Base-by-base conservation (phyloP, 768 basidiomycete species). In the Galerina sulciceps region DNA sequence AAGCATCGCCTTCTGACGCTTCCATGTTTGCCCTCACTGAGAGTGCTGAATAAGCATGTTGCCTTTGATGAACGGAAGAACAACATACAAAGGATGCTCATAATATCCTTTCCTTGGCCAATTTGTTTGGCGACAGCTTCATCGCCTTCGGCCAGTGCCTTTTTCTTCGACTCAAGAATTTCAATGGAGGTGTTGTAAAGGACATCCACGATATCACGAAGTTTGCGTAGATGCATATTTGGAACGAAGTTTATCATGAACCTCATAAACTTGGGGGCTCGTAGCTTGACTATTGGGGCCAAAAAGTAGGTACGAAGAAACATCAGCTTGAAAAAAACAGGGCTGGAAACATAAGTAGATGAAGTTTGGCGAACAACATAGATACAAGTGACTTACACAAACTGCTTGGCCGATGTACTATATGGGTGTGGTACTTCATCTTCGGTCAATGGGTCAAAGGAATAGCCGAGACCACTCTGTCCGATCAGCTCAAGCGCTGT, bases 401-500 rank as follows among this genome's bases (percentile, higher is more conserved):
- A 58, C 26, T 63, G 57, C 59, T 75, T 74, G 15, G 71, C 67
- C 8, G 74, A 68, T 22, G 54, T 44, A 44, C 62, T 66, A 51
- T 75, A 80, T 35, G 65, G 75, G 66, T 72, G 74, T 3, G 61
- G 59, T 5, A 55, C 60, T 11, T 57, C 47, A 22, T 74, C 71
- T 40, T 72, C 72, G 6, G 60, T 66, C 9, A 83, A 68, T 0
- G 71, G 49, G 55, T 80, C 78, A 45, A 80, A 79, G 15, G 75
- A 75, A 52, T 73, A 72, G 10, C 78, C 78, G 15, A 84, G 68
- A 1, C 82, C 80, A 15, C 75, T 77, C 65, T 80, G 79, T 1
- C 80, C 81, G 48, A 84, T 77, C 49, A 82, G 69, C 57, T 84
- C 81, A 17, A 83, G 68, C 9, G 81, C 80, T 15, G 75, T 71